phyloP scores from a whole-genome alignment of 2,329 filamentous ascomycete genomes.

The Penicillium sp. region DNA sequence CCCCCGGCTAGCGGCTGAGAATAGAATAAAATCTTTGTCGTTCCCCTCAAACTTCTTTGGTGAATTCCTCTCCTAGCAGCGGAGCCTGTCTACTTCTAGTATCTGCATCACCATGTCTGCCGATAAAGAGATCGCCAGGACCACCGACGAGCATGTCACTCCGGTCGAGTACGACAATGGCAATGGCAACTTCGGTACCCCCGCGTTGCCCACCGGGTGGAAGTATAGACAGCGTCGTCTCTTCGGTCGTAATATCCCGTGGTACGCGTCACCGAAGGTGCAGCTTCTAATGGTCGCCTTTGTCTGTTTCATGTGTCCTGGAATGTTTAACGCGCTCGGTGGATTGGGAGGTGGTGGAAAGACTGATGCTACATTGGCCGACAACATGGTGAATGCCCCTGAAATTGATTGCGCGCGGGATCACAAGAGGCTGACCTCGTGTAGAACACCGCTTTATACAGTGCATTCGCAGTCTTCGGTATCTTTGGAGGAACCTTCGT shows the following conservation, averaged over 20 bases:
- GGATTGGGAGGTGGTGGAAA: constrained; percentile 61
- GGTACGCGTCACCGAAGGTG: constrained; percentile 68
- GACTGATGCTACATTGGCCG: constrained; percentile 50
- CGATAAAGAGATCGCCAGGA: background rate
- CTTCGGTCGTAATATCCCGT: constrained; percentile 27
- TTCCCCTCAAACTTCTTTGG: background rate
- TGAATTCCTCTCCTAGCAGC: background rate
- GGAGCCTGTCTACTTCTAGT: background rate
- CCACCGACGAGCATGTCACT: background rate
- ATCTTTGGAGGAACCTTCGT: constrained; percentile 55
- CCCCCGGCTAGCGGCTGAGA: background rate
- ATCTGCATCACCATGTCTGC: background rate
- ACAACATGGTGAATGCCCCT: constrained; percentile 44
- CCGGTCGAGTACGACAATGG: background rate
- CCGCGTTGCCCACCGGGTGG: background rate
- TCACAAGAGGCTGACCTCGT: background rate
- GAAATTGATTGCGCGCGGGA: background rate
- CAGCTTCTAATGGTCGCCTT: constrained; percentile 66
- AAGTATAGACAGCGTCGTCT: background rate
- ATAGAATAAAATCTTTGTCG: background rate
- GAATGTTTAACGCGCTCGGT: constrained; percentile 63
- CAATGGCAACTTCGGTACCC: background rate
- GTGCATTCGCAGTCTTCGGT: constrained; percentile 62
- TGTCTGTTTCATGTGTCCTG: constrained; percentile 66
- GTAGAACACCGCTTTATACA: constrained; percentile 63